Percentiles rank a stretch among this genome's conserved stretches.
phyloP scores from a whole-genome alignment of 495 filamentous ascomycete genomes.

The Rhypophila decipiens region DNA sequence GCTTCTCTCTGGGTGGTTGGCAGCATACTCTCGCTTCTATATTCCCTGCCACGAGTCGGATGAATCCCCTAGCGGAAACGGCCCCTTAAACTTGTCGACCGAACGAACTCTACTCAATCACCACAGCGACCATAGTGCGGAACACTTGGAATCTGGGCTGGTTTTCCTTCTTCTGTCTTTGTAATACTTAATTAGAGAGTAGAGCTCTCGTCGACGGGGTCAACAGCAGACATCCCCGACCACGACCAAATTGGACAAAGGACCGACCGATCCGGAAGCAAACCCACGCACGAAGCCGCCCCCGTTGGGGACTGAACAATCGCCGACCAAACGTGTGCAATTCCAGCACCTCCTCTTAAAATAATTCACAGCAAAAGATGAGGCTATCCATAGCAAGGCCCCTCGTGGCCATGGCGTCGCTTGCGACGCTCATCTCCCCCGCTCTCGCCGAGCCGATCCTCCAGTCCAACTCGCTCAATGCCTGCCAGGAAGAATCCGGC shows the following conservation, averaged over 20 bases:
- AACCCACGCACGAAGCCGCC: not conserved
- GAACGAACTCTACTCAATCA: not conserved
- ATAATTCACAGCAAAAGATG: constrained; percentile 17
- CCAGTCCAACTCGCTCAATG: constrained; percentile 53
- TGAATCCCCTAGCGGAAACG: not conserved
- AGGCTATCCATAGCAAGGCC: constrained; percentile 29
- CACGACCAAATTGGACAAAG: not conserved
- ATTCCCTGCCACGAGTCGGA: constrained; percentile 14
- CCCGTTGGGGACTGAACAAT: constrained; percentile 1
- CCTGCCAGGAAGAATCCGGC: constrained; percentile 71
- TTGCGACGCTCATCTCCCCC: constrained; percentile 23
- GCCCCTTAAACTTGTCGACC: not conserved
- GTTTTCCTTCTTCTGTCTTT: constrained; percentile 1
- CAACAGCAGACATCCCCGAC: not conserved
- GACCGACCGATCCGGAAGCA: constrained; percentile 1
- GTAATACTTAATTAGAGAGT: not conserved
- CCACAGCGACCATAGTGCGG: not conserved
- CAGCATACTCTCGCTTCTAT: constrained; percentile 24
- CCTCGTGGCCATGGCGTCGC: constrained; percentile 29
- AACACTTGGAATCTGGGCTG: not conserved
- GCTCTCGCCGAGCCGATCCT: constrained; percentile 36
- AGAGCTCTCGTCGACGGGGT: no score
- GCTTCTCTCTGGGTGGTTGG: constrained; percentile 1
- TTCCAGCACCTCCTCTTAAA: not conserved
- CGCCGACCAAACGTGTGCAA: not conserved